Base-by-base conservation (phyloP, 768 basidiomycete species). In the Termitomyces sp. region DNA sequence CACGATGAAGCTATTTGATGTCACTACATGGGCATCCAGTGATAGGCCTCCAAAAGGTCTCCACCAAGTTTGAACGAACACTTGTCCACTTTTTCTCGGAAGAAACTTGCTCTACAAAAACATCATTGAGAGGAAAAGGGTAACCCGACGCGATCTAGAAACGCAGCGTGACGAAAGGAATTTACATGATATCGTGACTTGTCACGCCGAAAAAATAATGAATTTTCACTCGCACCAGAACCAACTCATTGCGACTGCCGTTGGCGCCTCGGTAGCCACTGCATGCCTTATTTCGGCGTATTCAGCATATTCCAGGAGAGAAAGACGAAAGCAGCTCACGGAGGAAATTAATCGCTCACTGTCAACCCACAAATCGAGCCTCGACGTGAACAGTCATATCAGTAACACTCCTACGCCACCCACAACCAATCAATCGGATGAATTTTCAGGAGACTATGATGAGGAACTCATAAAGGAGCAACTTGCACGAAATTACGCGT, bases 401-500 rank as follows among this genome's bases (percentile, higher is more conserved):
- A 61, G 56, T 12, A 51, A 20, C 38, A 11, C 56, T 42, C 56
- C 66, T 36, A 61, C 56, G n/a, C 57, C 63, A 15, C 53, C 59
- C 7, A 33, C 53, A 28, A 59, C 48, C 35, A 53, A 44, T 36
- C 55, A 62, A 36, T 12, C 39, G 1, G 67, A 66, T 15, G 55
- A 45, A 18, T 44, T 52, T 22, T 57, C 49, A 13, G 20, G 44
- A 16, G 76, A 69, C n/a, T 90, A 89, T 67, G 81, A 90, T 61
- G 95, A 98, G 70, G 85, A 83, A 35, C 81, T 99, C 54, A 83
- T 97, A 58, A 82, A 86, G 55, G 96, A 99, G 70, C 89, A 97
- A 73, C 81, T 99, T 50, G 90, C 96, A 4, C 79, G 97, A 45
- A 98, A 98, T 75, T 97, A 96, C 68, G 88, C 91, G 9, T 98